These are phyloP conservation scores for Daldinia sp. DNA, from an alignment of 2,329 filamentous ascomycete species.

Conservation along the genomic window DNA sequence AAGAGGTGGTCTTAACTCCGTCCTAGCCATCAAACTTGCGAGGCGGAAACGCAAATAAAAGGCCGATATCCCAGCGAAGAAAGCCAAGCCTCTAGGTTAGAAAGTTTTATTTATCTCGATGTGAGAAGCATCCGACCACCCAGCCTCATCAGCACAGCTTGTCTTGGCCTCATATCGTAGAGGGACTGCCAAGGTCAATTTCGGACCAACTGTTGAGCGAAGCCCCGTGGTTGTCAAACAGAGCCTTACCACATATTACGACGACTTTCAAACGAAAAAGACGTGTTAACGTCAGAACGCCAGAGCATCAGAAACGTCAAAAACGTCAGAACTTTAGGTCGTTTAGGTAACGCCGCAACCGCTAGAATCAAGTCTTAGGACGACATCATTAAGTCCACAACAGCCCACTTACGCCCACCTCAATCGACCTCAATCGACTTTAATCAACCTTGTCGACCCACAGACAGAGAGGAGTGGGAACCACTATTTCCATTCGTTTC, in stretches of 20 bases:
- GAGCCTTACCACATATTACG: conserved; percentile 27
- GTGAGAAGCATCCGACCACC: conserved; percentile 5
- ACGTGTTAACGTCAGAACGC: conserved; percentile 26
- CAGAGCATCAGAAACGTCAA: not conserved
- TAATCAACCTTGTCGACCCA: conserved; percentile 24
- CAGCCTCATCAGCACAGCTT: conserved; percentile 20
- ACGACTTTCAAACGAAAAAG: conserved; percentile 10
- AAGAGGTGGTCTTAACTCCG: conserved; percentile 17
- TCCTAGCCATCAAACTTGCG: conserved; percentile 10
- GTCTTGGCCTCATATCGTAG: conserved; percentile 28
- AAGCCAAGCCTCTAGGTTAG: conserved; percentile 24
- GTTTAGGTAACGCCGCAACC: conserved; percentile 29
- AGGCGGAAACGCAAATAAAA: conserved; percentile 24
- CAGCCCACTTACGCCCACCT: conserved; percentile 29
- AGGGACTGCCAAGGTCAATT: conserved; percentile 26
- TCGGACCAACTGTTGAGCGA: conserved; percentile 31
- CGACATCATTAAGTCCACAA: conserved; percentile 35
- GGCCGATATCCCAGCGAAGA: conserved; percentile 23
- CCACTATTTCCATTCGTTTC: conserved; percentile 23
- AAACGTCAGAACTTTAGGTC: too few relatives aligned
- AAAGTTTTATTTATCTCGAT: conserved; percentile 23
- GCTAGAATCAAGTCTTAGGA: conserved; percentile 15
- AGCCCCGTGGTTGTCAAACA: conserved; percentile 21
- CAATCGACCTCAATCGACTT: conserved; percentile 11
- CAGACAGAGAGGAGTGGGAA: conserved; percentile 21